Conservation (phyloP, 805 yeast species). For the Teunomyces funiuensis region DNA sequence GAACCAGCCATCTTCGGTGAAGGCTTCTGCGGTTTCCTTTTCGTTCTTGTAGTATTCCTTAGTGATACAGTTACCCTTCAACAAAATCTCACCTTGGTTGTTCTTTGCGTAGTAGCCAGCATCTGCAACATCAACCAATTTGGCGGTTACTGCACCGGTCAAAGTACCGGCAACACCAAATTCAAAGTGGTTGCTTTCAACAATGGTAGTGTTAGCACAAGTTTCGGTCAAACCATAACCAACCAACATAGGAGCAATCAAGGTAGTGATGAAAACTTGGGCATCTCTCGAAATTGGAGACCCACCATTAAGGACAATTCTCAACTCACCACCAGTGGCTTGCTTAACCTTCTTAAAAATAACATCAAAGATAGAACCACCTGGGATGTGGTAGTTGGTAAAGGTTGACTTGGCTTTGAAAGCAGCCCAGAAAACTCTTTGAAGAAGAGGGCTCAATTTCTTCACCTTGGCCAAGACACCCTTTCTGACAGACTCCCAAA, state of each 20-base stretch:
- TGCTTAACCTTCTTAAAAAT: conserved; percentile 85
- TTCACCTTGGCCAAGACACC: conserved; percentile 80
- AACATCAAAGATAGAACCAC: conserved; percentile 68
- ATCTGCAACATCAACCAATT: conserved; percentile 87
- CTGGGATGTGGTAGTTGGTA: conserved; percentile 68
- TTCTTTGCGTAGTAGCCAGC: conserved; percentile 89
- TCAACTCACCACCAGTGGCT: conserved; percentile 91
- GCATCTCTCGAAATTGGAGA: conserved; percentile 83
- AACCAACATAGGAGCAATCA: conserved; percentile 81
- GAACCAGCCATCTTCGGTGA: conserved; percentile 88
- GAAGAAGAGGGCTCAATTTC: conserved; percentile 62
- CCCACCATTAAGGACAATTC: conserved; percentile 82
- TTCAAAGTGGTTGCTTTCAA: conserved; percentile 65
- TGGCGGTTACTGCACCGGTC: conserved; percentile 79
- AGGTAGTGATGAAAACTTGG: conserved; percentile 73
- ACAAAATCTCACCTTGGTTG: conserved; percentile 88
- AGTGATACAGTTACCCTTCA: conserved; percentile 72
- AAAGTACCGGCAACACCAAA: conserved; percentile 80
- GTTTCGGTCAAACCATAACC: conserved; percentile 98
- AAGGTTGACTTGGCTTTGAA: conserved; percentile 69
- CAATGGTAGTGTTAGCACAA: conserved; percentile 79
- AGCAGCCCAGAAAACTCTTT: conserved; percentile 88
- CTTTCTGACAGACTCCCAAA: conserved; percentile 94
- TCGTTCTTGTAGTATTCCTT: conserved; percentile 80
- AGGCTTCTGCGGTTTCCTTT: conserved; percentile 74